Evolutionary conservation across 768 basidiomycete species (phyloP).

Genomic region (Hypholoma fasciculare): DNA sequence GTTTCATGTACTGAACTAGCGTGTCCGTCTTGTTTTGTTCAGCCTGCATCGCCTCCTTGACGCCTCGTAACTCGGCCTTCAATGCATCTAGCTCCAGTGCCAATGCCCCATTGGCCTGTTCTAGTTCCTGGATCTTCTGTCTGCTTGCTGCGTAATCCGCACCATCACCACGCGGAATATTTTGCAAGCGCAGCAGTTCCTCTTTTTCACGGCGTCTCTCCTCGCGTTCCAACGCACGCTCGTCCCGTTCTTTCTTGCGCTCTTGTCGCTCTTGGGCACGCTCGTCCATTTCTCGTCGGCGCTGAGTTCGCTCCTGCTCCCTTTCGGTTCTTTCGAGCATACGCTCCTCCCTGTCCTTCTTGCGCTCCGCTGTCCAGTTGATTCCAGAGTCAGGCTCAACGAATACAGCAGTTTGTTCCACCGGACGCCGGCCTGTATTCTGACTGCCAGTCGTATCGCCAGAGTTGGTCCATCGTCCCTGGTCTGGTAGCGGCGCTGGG

Average conservation of each 20-base stretch:
- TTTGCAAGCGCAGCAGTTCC: neutral
- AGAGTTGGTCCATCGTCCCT: neutral
- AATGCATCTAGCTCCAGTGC: neutral
- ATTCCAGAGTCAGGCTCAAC: neutral
- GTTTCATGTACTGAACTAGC: neutral
- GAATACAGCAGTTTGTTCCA: neutral
- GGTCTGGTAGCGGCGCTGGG: neutral
- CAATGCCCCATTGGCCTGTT: neutral
- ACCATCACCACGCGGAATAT: neutral
- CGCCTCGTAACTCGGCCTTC: neutral
- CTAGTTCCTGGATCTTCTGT: neutral
- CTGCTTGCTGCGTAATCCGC: neutral
- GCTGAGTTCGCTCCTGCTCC: neutral
- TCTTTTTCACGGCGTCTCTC: slow-evolving; percentile 1
- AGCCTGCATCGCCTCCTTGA: neutral
- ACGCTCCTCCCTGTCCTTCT: neutral
- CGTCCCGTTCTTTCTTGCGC: slow-evolving; percentile 1
- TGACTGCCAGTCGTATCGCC: neutral
- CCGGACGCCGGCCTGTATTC: neutral
- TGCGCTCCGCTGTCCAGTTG: neutral
- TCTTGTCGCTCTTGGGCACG: neutral
- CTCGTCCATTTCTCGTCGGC: neutral
- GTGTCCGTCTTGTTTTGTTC: neutral
- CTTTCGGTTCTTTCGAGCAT: neutral
- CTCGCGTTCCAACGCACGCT: neutral